Percentiles rank a stretch among this genome's conserved stretches.
Conservation (phyloP, 805 yeast genomes). For the Starmerella ratchasimensis region DNA sequence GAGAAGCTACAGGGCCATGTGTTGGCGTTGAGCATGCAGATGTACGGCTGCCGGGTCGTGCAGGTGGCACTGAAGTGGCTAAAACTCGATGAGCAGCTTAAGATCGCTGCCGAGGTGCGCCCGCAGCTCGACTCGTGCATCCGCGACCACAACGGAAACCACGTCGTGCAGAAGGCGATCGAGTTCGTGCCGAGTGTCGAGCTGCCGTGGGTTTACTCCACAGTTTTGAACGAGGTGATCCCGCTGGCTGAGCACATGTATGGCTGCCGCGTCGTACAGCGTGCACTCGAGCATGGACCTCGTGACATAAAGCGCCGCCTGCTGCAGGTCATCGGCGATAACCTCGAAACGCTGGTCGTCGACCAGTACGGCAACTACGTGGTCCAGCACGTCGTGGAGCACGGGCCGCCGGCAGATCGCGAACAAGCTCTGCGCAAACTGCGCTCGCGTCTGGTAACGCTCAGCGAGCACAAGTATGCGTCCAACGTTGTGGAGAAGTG, state of each 20-base stretch:
- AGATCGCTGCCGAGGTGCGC: conserved; percentile 56
- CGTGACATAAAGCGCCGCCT: conserved; percentile 51
- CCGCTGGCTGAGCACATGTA: conserved; percentile 89
- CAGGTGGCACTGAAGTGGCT: conserved; percentile 81
- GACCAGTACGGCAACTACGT: conserved; percentile 98
- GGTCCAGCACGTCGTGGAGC: conserved; percentile 84
- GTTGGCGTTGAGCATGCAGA: conserved; percentile 66
- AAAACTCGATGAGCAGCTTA: conserved; percentile 47
- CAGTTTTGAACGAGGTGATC: conserved; percentile 50
- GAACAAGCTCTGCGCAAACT: conserved; percentile 54
- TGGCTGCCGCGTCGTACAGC: conserved; percentile 93
- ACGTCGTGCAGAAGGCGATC: conserved; percentile 89
- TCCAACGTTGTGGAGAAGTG: conserved; percentile 95
- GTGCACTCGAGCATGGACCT: conserved; percentile 69
- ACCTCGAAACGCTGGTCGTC: conserved; percentile 63
- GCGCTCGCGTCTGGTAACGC: conserved; percentile 54
- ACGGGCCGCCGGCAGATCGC: conserved; percentile 49
- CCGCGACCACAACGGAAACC: conserved; percentile 95
- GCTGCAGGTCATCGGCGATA: conserved; percentile 56
- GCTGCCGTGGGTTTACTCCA: conserved; percentile 57
- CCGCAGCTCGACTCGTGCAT: conserved; percentile 52
- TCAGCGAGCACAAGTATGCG: conserved; percentile 94
- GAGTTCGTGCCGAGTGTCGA: conserved; percentile 65
- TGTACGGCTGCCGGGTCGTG: conserved; percentile 97
- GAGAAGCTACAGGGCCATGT: conserved; percentile 63